Percentiles rank a stretch among this genome's conserved stretches.
These are phyloP conservation scores for Poterioochromonas sp. DNA, from an alignment of 352 stramenopile genomes.

Conservation along the genomic window DNA sequence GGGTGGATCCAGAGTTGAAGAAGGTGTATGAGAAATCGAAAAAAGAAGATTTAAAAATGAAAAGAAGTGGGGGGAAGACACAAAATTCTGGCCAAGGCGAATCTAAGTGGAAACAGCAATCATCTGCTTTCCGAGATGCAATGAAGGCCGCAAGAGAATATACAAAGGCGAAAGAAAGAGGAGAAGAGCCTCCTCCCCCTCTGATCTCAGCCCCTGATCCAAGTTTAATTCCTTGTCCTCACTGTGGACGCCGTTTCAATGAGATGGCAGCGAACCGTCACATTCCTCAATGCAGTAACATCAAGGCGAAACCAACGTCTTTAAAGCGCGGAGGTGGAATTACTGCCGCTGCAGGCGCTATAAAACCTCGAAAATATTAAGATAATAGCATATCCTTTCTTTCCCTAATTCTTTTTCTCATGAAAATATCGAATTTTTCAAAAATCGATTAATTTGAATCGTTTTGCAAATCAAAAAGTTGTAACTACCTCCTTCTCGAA, in stretches of 20 bases:
- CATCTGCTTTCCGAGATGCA: slow-evolving; percentile 64
- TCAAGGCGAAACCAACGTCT: slow-evolving; percentile 43
- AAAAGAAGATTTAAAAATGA: background rate
- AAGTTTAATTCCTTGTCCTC: slow-evolving; percentile 74
- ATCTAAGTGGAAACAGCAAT: slow-evolving; percentile 71
- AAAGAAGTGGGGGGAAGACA: slow-evolving; percentile 32
- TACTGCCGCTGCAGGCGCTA: background rate
- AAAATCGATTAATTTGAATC: too few species aligned
- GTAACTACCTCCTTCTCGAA: too few species aligned
- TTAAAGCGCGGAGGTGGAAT: slow-evolving; percentile 38
- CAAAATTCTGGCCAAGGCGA: slow-evolving; percentile 40
- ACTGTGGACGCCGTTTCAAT: slow-evolving; percentile 78
- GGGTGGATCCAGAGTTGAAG: slow-evolving; percentile 17
- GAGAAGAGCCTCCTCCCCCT: slow-evolving; percentile 50
- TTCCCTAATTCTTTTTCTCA: too few species aligned
- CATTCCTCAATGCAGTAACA: slow-evolving; percentile 77
- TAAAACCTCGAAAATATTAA: background rate
- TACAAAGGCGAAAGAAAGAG: slow-evolving; percentile 56
- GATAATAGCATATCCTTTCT: too few species aligned
- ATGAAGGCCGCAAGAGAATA: slow-evolving; percentile 68
- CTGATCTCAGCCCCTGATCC: slow-evolving; percentile 53
- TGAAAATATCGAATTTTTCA: too few species aligned
- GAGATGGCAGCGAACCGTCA: slow-evolving; percentile 76
- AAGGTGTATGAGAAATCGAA: slow-evolving; percentile 11
- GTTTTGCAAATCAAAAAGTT: too few species aligned